Conservation (phyloP, 2,329 filamentous ascomycete species). For the Beauveria medogensis region DNA sequence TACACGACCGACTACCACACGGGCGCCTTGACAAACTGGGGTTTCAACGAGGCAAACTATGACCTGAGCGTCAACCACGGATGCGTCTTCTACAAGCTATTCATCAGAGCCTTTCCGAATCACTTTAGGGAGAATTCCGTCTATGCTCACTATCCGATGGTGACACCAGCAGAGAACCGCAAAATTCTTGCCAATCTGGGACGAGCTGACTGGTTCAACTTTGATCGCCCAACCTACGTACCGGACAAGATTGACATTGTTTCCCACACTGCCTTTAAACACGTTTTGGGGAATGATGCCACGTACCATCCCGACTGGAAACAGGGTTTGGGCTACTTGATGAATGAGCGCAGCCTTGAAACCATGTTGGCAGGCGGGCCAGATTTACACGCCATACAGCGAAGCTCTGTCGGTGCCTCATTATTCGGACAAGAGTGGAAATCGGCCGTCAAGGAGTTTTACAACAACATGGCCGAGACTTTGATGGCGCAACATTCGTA, state of each 20-base stretch:
- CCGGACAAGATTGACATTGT: slow-evolving; percentile 46
- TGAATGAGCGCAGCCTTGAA: slow-evolving; percentile 44
- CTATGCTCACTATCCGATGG: slow-evolving; percentile 73
- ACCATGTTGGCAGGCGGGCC: slow-evolving; percentile 50
- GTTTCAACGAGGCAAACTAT: slow-evolving; percentile 65
- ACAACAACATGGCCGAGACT: slow-evolving; percentile 50
- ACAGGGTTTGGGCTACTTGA: slow-evolving; percentile 53
- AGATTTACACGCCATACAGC: slow-evolving; percentile 39
- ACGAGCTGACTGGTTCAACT: slow-evolving; percentile 62
- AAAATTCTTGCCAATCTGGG: slow-evolving; percentile 61
- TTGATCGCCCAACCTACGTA: slow-evolving; percentile 48
- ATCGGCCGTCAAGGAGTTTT: slow-evolving; percentile 57
- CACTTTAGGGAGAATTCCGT: slow-evolving; percentile 72
- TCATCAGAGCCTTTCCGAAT: slow-evolving; percentile 69
- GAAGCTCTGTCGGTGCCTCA: slow-evolving; percentile 45
- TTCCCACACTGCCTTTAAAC: slow-evolving; percentile 52
- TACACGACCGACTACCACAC: slow-evolving; percentile 74
- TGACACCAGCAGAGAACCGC: slow-evolving; percentile 61
- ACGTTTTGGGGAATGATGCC: slow-evolving; percentile 51
- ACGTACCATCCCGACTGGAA: slow-evolving; percentile 61
- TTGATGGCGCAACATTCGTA: slow-evolving; percentile 60
- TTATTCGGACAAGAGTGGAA: slow-evolving; percentile 57
- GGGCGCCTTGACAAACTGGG: slow-evolving; percentile 73
- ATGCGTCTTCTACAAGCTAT: slow-evolving; percentile 78
- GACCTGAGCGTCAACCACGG: slow-evolving; percentile 71